Evolutionary conservation across 352 stramenopile genomes (phyloP), one percentile per base, ranked within the genome.

Genomic region (Blastocystis sp.): DNA sequence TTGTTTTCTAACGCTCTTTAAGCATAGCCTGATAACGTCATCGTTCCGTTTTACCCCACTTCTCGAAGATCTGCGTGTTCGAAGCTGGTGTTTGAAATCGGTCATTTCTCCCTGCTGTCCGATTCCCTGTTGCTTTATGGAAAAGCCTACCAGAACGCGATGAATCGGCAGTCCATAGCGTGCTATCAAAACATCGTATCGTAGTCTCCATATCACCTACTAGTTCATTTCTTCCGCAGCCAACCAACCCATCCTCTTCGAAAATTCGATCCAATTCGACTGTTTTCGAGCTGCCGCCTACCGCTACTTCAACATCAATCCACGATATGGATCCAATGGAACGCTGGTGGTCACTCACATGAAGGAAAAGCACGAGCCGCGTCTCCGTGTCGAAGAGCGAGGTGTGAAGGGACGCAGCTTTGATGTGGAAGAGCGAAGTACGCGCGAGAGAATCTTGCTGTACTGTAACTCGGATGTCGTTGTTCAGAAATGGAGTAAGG

Each of bases 141-240:
- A 37, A 85, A 68, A 43, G 26, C 73, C 18, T 13, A 66, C 9
- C 47, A 37, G 26, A 65, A 50, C 30, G 11, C 59, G 24, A 39
- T 85, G 18, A 62, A 62, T 8, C 4, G 37, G 7, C 11, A 62
- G 2, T 24, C 18, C 4, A 18, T 85, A 5, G n/a, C 54, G 8
- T 85, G 73, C 50, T 85, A 66, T 69, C 53, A 13, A n/a, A 85
- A 85, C 43, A 68, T 85, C 11, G 73, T 85, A 69, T 9, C 6
- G 0, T 9, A 18, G 9, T 26, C 11, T 26, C 5, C 13, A 0
- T 65, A 7, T 26, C 18, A 63, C 41, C 45, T 9, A 53, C 6
- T 64, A 59, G 43, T 13, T 64, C 11, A 65, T 47, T 39, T 43
- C 70, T 18, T 64, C 34, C 18, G 18, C 26, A 16, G 0, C 37